Base-by-base conservation (phyloP, 768 basidiomycete species). In the Tulasnella sp. region DNA sequence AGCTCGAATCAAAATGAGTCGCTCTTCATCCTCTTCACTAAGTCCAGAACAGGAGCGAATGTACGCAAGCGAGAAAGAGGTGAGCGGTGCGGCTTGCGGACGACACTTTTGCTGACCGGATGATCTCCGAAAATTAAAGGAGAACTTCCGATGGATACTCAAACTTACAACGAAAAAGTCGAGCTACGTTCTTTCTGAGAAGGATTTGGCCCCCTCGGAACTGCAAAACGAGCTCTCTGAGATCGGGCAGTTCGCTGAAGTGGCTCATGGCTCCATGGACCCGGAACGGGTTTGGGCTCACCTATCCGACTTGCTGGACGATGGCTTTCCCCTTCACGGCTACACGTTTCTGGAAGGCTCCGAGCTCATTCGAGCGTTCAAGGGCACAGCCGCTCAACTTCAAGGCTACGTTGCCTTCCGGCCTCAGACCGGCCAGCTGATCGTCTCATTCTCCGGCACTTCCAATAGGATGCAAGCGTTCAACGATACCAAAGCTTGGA, bases 121-220 rank as follows among this genome's bases (percentile, higher is more conserved):
- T 22, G 17, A 5, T 5, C 45, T 9, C 72, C 22, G 17, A 14
- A 5, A 3, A 1, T 38, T 36, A 36, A 22, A 76, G 75, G 75
- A 76, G n/a, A 89, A 90, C 80, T 90, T 90, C 79, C 86, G 89
- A 19, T 86, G 84, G 83, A 86, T 89, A 72, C 84, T 85, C 72
- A 85, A 85, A 79, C 69, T 88, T 7, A 79, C 87, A 3, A 87
- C 87, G 12, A 85, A 85, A 9, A 83, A 83, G 77, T 88, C 89
- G 1, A 77, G 82, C 0, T 82, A 85, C 78, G 81, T 81, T 22
- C 84, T 90, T 17, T 84, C 84, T 6, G 78, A 83, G 29, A 77
- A 79, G 34, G 86, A 89, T 77, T 78, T 86, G 31, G 85, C 83
- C 8, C 79, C 86, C 15, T 77, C 80, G 38, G 83, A 82, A 6